Conservation (phyloP, 2,329 filamentous ascomycete genomes). For the Tetracladium maxilliforme region DNA sequence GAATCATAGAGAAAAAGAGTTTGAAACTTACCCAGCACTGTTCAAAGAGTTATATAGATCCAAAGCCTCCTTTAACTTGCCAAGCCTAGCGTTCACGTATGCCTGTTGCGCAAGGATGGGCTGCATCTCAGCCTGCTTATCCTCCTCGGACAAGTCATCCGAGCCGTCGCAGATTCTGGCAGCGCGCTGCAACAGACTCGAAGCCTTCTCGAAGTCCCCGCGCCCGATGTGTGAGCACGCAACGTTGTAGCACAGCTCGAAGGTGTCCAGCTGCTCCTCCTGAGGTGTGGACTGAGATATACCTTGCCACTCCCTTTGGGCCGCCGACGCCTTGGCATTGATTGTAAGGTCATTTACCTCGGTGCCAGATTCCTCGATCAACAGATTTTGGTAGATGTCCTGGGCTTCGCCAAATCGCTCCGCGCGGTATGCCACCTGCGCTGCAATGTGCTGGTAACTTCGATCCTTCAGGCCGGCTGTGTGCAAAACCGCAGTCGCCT, state of each 20-base stretch:
- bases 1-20: too few species aligned
- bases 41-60: conserved; percentile 46
- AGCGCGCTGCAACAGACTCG: conserved; percentile 54
- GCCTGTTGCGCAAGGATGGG: conserved; percentile 66
- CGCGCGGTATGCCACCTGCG: conserved; percentile 58
- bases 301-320: conserved; percentile 59
- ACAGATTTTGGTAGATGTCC: conserved; percentile 45
- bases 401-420: conserved; percentile 59
- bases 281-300: too few species aligned
- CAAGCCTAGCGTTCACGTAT: conserved; percentile 53
- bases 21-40: conserved; percentile 39
- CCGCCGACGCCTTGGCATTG: conserved; percentile 57
- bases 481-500: conserved; percentile 30
- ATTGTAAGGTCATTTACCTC: conserved; percentile 59
- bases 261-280: conserved; percentile 40
- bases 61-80: conserved; percentile 50
- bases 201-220: conserved; percentile 49
- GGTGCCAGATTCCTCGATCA: conserved; percentile 23
- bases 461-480: conserved; percentile 3
- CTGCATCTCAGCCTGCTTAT: conserved; percentile 59
- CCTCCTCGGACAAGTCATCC: conserved; percentile 58
- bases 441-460: conserved; percentile 33
- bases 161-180: conserved; percentile 56
- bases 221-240: conserved; percentile 60
- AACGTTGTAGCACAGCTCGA: conserved; percentile 71